Evolutionary conservation across 2,329 filamentous ascomycete genomes (phyloP).

Genomic region (Dactylellina cionopaga): DNA sequence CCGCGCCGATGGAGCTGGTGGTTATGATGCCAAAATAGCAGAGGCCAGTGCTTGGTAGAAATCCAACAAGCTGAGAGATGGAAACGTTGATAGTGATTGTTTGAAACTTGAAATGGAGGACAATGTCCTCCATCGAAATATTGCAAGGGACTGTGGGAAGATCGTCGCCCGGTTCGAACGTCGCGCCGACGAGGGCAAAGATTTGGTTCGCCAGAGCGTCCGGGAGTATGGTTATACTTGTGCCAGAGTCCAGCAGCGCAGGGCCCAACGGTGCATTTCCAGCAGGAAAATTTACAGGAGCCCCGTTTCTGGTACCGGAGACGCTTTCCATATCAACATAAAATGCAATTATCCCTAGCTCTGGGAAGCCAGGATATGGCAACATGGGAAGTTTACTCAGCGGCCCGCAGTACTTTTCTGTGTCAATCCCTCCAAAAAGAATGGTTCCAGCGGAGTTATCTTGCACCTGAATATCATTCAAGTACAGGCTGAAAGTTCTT

Average conservation of each 20-base stretch:
- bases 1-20: constrained; percentile 4
- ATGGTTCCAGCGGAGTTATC: constrained; percentile 8
- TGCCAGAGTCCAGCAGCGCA: constrained; percentile 4
- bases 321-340: constrained; percentile 5
- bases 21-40: constrained; percentile 70
- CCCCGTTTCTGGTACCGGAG: constrained; percentile 12
- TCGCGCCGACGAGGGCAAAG: constrained; percentile 5
- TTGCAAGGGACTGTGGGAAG: constrained; percentile 22
- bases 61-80: constrained; percentile 15
- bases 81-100: constrained; percentile 25
- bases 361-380: background rate
- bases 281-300: constrained; percentile 4
- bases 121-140: constrained; percentile 21
- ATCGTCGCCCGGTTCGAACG: background rate
- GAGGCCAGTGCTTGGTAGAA: constrained; percentile 57
- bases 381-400: constrained; percentile 17
- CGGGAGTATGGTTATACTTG: constrained; percentile 22
- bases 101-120: constrained; percentile 15
- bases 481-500: constrained; percentile 48
- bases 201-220: constrained; percentile 6
- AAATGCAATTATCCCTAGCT: constrained; percentile 16
- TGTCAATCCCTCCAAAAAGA: constrained; percentile 24
- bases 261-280: constrained; percentile 15
- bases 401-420: constrained; percentile 25
- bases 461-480: constrained; percentile 35